A percentile compares a stretch with the other conserved stretches of the same genome.
phyloP scores from a whole-genome alignment of 495 filamentous ascomycete species.

The Schizothecium vesticola region DNA sequence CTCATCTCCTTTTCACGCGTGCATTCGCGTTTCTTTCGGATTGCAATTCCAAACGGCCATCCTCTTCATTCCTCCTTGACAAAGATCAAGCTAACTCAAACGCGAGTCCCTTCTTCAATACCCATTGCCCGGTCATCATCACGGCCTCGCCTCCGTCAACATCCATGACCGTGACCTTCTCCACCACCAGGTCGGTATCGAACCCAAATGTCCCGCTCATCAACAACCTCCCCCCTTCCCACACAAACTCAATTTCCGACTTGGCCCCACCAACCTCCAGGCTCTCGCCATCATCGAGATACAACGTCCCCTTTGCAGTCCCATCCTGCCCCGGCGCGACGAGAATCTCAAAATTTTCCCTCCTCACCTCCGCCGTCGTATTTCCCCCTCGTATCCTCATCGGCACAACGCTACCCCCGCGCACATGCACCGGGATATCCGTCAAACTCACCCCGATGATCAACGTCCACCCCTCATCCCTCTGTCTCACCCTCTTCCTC shows the following conservation, averaged over 20 bases:
- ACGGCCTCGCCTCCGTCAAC: slow-evolving; percentile 10
- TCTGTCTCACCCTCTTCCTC: slow-evolving; percentile 44
- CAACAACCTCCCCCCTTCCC: slow-evolving; percentile 39
- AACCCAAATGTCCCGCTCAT: slow-evolving; percentile 53
- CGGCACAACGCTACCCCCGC: slow-evolving; percentile 64
- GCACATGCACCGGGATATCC: slow-evolving; percentile 69
- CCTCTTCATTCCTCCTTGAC: not conserved
- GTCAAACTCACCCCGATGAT: slow-evolving; percentile 10
- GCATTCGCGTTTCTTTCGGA: not conserved
- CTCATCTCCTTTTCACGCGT: too few relatives aligned
- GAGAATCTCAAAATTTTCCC: slow-evolving; percentile 62
- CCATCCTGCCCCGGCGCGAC: slow-evolving; percentile 53
- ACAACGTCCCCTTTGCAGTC: slow-evolving; percentile 41
- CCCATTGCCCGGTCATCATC: slow-evolving; percentile 14
- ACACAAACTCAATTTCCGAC: slow-evolving; percentile 50
- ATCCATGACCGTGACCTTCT: slow-evolving; percentile 52
- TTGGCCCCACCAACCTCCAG: slow-evolving; percentile 25
- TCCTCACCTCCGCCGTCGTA: slow-evolving; percentile 64
- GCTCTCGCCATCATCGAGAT: slow-evolving; percentile 59
- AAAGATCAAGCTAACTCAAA: not conserved
- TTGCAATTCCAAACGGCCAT: not conserved
- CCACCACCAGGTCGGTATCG: slow-evolving; percentile 43
- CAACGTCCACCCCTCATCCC: slow-evolving; percentile 44
- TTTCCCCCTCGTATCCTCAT: slow-evolving; percentile 51
- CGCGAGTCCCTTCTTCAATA: slow-evolving; percentile 8